Base-by-base conservation (phyloP, 1,284 basidiomycete genomes). In the Leccinum insolens region DNA sequence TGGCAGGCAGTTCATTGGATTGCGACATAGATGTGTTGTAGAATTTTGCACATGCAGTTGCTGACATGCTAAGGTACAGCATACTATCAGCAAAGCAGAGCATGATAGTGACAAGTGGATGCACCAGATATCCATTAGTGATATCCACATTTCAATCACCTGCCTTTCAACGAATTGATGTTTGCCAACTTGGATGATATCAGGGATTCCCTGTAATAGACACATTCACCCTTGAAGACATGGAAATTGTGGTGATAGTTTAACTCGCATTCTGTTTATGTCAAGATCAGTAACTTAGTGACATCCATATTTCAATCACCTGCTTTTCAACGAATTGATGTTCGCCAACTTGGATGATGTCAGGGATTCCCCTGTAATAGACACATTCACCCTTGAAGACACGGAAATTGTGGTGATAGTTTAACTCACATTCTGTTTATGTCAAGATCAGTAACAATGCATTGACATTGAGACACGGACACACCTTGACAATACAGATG, bases 241-340 rank as follows among this genome's bases (percentile, higher is more conserved):
- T 49, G 59, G 60, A 15, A 70, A 6, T 67, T 67, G 4, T 70
- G 17, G 22, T 70, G 65, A 3, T 70, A 70, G 2, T 70, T 70
- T 1, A 59, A 49, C 12, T 61, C 5, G 2, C 65, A 70, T 1
- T 31, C 69, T 70, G 7, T 49, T 1, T 17, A 20, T 3, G n/a
- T 11, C 37, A 12, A 39, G 12, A 39, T 39, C 12, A 39, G 22
- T 25, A 39, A 39, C 37, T 28, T 28, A 28, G 28, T 0, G 20
- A 0, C 3, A 69, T 0, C 69, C 71, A 71, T 7, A 72, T 55
- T 7, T 62, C 52, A 4, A 65, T 41, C 0, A 71, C 65, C 1
- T 39, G 60, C 0, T 3, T 0, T 3, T 72, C 55, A 0, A 71
- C 41, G 8, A 72, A 70, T 9, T 71, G 68, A 37, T 71, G 71